phyloP scores from a whole-genome alignment of 306 rosid genomes.

The cucumber (Cucumis sativus) region Cucumber_9930_V3 NC_026655.2:18724501-18725000 shows the following conservation, averaged over 20 bases:
- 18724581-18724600: not conserved
- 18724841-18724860: conserved; percentile 11
- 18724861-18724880: conserved; percentile 11
- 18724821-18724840: conserved; percentile 4
- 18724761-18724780: not conserved
- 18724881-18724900: conserved; percentile 2
- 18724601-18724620: no score
- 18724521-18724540: not conserved
- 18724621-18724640: no score
- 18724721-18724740: not conserved
- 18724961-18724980: conserved; percentile 64
- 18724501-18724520: not conserved
- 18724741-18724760: conserved; percentile 7
- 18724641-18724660: no score
- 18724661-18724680: no score
- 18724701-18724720: no score
- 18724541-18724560: not conserved
- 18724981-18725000: conserved; percentile 58
- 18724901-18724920: conserved; percentile 19
- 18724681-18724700: no score
- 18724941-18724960: conserved; percentile 29
- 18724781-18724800: not conserved
- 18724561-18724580: not conserved
- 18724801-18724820: conserved; percentile 8
- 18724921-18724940: conserved; percentile 9